These are phyloP conservation scores for Aspergillus sp. DNA, from an alignment of 2,329 filamentous ascomycete species.

Conservation along the genomic window DNA sequence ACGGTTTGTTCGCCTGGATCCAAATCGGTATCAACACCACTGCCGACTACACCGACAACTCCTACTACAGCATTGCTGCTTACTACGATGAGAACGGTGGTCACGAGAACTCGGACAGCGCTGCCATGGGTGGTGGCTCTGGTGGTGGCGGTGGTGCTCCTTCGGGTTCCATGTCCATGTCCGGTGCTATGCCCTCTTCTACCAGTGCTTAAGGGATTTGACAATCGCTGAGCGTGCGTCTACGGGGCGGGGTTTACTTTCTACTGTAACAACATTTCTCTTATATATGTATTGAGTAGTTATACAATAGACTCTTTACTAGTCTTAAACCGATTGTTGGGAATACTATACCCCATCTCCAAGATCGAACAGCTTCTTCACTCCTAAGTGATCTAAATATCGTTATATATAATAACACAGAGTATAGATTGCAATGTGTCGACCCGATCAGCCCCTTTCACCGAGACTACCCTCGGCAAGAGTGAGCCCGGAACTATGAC, in stretches of 20 bases:
- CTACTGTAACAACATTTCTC: neutral
- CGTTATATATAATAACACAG: no score
- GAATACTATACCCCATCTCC: no score
- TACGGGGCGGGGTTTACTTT: neutral
- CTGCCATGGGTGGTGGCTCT: conserved; percentile 14
- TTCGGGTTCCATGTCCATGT: conserved; percentile 17
- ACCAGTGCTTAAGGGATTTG: neutral
- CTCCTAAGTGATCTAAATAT: no score
- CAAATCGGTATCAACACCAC: conserved; percentile 50
- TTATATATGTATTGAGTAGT: neutral
- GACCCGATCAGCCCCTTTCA: no score
- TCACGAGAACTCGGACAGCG: conserved; percentile 22
- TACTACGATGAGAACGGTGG: conserved; percentile 27
- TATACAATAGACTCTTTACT: neutral
- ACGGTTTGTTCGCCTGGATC: conserved; percentile 54
- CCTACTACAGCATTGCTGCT: conserved; percentile 26
- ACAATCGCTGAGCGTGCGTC: neutral
- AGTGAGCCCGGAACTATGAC: no score
- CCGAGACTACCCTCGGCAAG: no score
- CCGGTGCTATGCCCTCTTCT: conserved; percentile 7
- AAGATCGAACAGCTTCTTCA: no score
- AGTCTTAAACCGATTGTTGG: neutral
- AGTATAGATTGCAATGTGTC: no score
- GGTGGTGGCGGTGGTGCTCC: conserved; percentile 12
- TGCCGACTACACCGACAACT: conserved; percentile 31